Conservation (phyloP, 805 yeast genomes). For the Kazachstania bromeliacearum region DNA sequence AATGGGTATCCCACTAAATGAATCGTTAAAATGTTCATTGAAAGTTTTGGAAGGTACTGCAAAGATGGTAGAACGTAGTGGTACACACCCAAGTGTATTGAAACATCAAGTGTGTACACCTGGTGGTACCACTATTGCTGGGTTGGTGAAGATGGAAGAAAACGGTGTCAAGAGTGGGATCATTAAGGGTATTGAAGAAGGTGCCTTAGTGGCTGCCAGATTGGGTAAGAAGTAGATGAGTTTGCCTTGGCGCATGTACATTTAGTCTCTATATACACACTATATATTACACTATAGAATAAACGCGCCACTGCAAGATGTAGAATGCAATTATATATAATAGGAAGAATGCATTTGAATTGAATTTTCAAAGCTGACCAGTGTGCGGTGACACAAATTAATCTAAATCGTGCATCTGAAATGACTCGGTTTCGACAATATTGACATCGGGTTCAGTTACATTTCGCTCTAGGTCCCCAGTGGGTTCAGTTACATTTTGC, state of each 20-base stretch:
- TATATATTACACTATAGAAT: too few relatives aligned
- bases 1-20: conserved; percentile 84
- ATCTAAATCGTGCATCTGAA: too few relatives aligned
- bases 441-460: too few relatives aligned
- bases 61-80: conserved; percentile 74
- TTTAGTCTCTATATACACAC: too few relatives aligned
- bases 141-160: conserved; percentile 86
- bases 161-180: conserved; percentile 81
- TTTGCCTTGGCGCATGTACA: not conserved
- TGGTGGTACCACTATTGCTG: conserved; percentile 96
- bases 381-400: too few relatives aligned
- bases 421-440: too few relatives aligned
- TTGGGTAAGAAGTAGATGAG: conserved; percentile 40
- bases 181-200: conserved; percentile 82
- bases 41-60: conserved; percentile 93
- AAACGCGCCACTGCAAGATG: too few relatives aligned
- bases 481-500: too few relatives aligned
- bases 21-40: conserved; percentile 79
- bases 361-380: too few relatives aligned
- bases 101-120: conserved; percentile 91
- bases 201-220: conserved; percentile 67
- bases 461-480: too few relatives aligned
- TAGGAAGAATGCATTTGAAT: too few relatives aligned
- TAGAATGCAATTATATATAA: too few relatives aligned
- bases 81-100: conserved; percentile 80